phyloP scores from a whole-genome alignment of 768 basidiomycete genomes.

The Boletus huronensis region DNA sequence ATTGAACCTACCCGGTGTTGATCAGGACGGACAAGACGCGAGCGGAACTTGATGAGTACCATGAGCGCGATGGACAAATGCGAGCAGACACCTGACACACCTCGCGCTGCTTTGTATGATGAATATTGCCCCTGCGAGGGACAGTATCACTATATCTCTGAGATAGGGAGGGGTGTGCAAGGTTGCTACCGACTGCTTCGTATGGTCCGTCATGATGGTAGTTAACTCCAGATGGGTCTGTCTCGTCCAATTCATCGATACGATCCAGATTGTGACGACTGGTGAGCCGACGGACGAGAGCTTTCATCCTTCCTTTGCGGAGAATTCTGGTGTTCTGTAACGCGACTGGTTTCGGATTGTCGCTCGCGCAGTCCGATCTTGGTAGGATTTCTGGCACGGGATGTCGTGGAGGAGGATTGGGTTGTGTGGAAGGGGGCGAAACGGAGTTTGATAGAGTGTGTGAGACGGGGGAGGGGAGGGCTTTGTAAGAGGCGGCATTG shows the following conservation, averaged over 20 bases:
- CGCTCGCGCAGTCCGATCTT: not conserved
- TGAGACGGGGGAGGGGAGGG: constrained; percentile 23
- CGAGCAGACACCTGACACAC: constrained; percentile 18
- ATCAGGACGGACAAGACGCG: constrained; percentile 4
- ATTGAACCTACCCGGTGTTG: constrained; percentile 20
- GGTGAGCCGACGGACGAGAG: constrained; percentile 27
- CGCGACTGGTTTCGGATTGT: not conserved
- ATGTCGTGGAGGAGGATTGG: not conserved
- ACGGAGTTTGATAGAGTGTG: not conserved
- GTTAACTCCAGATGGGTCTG: constrained; percentile 59
- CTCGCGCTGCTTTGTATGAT: constrained; percentile 11
- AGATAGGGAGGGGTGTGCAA: constrained; percentile 9
- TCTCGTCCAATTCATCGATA: constrained; percentile 78
- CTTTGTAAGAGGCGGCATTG: constrained; percentile 14
- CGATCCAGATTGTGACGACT: constrained; percentile 47
- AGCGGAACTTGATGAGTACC: constrained; percentile 10
- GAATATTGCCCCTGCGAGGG: not conserved
- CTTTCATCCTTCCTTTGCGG: constrained; percentile 23
- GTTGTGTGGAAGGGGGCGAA: not conserved
- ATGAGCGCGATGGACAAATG: constrained; percentile 6
- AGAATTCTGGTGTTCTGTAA: constrained; percentile 1
- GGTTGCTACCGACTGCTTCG: constrained; percentile 48
- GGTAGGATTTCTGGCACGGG: not conserved
- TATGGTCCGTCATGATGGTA: constrained; percentile 77
- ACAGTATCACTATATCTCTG: not conserved